phyloP scores from a whole-genome alignment of 2,329 filamentous ascomycete species.

The Botrytis squamosa region DNA sequence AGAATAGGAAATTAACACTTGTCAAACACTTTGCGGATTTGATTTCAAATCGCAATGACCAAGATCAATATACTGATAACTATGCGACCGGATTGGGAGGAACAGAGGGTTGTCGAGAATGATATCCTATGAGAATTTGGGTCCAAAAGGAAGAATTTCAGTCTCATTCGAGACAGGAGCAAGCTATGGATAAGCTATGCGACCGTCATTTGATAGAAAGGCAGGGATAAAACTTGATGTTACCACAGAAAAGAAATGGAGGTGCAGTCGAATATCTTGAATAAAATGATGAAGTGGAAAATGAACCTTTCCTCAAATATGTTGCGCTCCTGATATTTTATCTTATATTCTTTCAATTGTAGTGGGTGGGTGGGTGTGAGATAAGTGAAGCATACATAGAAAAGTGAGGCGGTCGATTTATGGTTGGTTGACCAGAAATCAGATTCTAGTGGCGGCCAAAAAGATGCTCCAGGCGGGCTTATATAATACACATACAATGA shows the following conservation, averaged over 20 bases:
- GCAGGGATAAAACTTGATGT: neutral
- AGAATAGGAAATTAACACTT: slow-evolving; percentile 33
- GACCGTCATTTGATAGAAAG: slow-evolving; percentile 17
- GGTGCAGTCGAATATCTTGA: neutral
- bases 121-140: neutral
- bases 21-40: slow-evolving; percentile 31
- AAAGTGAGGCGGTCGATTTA: slow-evolving; percentile 16
- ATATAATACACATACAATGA: neutral
- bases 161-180: slow-evolving; percentile 18
- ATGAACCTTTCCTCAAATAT: slow-evolving; percentile 13
- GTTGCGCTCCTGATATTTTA: slow-evolving; percentile 5
- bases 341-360: neutral
- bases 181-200: slow-evolving; percentile 14
- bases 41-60: slow-evolving; percentile 33
- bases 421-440: slow-evolving; percentile 4
- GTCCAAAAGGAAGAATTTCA: neutral
- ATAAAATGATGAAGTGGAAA: neutral
- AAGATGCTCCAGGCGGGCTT: neutral
- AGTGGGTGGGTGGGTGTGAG: neutral
- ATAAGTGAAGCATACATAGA: slow-evolving; percentile 14
- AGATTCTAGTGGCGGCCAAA: slow-evolving; percentile 15
- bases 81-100: slow-evolving; percentile 19
- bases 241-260: slow-evolving; percentile 12
- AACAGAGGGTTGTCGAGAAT: slow-evolving; percentile 13
- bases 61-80: slow-evolving; percentile 25